A percentile compares a stretch with the other conserved stretches of the same genome.
Conservation (phyloP, 768 basidiomycete species). For the Harrya chromipes region DNA sequence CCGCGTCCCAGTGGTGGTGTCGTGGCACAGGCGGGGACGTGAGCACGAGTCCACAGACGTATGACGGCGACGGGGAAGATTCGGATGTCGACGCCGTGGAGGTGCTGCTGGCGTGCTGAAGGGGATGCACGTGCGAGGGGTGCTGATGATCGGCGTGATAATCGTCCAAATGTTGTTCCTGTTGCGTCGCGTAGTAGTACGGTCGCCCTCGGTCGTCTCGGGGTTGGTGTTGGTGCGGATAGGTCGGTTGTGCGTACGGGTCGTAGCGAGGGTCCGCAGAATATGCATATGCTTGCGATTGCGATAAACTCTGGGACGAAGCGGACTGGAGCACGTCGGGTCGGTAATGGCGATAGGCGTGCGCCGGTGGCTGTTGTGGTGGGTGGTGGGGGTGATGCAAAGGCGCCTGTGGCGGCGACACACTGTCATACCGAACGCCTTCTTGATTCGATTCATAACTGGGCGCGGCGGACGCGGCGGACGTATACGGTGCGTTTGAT, state of each 20-base stretch:
- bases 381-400: background rate
- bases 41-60: too few species aligned
- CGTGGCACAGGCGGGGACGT: conserved; percentile 2
- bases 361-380: background rate
- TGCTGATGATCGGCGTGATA: too few species aligned
- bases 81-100: too few species aligned
- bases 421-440: background rate
- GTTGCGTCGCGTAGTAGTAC: conserved; percentile 24
- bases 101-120: too few species aligned
- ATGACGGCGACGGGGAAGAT: too few species aligned
- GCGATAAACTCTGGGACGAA: conserved; percentile 21
- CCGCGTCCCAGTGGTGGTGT: conserved; percentile 12
- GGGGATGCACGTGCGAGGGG: too few species aligned
- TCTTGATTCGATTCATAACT: conserved; percentile 8
- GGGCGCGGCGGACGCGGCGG: background rate
- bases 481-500: conserved; percentile 3
- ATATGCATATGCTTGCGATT: conserved; percentile 10
- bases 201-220: conserved; percentile 14
- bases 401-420: conserved; percentile 7
- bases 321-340: conserved; percentile 8
- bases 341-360: conserved; percentile 14
- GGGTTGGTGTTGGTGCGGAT: conserved; percentile 10
- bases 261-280: conserved; percentile 14
- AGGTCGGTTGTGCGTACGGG: conserved; percentile 9
- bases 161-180: conserved; percentile 13